Percentiles rank a stretch among this genome's conserved stretches.
phyloP scores from a whole-genome alignment of 257 asterid species.

The Nyctanthes arbortristis region DNA sequence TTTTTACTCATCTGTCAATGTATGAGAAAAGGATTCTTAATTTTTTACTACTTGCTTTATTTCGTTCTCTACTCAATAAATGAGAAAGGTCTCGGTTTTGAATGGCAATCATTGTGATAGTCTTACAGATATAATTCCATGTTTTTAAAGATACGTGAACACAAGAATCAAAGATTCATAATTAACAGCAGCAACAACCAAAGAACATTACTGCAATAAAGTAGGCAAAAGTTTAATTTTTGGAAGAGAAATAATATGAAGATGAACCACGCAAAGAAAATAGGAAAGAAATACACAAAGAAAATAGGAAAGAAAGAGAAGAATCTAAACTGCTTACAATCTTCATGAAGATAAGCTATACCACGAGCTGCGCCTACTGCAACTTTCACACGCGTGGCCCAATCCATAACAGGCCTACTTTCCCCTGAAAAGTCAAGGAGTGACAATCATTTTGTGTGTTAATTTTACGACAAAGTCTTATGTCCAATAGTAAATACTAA shows the following conservation, averaged over 20 bases:
- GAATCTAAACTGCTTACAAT: conserved; percentile 48
- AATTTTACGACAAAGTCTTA: not conserved
- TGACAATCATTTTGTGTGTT: not conserved
- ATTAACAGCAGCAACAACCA: not conserved
- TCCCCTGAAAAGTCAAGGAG: conserved; percentile 30
- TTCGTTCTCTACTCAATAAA: not conserved
- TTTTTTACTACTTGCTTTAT: not conserved
- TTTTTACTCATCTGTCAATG: not conserved
- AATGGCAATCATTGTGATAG: not conserved
- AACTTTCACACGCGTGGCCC: conserved; percentile 50
- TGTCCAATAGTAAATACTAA: not conserved
- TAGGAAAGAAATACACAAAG: conserved; percentile 7
- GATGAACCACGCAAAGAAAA: not conserved
- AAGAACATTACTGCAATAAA: not conserved
- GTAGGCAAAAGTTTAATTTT: not conserved
- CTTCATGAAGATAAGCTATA: conserved; percentile 86
- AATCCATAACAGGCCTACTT: conserved; percentile 40
- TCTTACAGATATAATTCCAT: not conserved
- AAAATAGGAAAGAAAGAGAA: no score
- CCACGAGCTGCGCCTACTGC: conserved; percentile 73
- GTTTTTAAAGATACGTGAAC: not conserved
- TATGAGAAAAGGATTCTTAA: not conserved
- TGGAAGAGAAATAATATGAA: not conserved
- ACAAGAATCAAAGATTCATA: not conserved
- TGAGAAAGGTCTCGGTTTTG: not conserved